Base-by-base conservation (phyloP, 345 rosid genomes). In the Lenwebbia sp. region DNA sequence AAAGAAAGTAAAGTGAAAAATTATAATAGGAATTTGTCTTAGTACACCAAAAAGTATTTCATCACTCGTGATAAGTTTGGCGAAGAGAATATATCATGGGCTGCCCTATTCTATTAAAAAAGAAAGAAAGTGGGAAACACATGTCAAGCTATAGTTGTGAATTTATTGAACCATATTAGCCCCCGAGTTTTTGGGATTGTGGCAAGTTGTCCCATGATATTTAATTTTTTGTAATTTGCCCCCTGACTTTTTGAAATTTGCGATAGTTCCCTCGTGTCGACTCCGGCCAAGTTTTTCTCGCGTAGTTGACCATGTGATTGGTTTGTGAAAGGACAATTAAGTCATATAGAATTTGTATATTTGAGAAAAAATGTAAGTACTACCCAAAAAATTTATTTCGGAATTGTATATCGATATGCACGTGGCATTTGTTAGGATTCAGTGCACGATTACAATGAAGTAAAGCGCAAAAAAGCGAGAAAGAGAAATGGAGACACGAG, bases 211-310 rank as follows among this genome's bases (percentile, higher is more conserved):
- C 81, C 25, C 26, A 1, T 33, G 81, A 70, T 19, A 37, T 10
- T 10, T 37, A 2, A 21, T 33, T 70, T 37, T 40, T 70, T 1
- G 81, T 47, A 70, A 70, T 19, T 70, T 37, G 78, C 26, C 47
- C 13, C 7, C 3, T 5, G 14, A 21, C 47, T 2, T 37, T 70
- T 10, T 1, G 26, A 70, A 70, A 37, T 37, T 2, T 1, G 13
- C 10, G 44, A 13, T 0, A 70, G 5, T 70, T 65, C 41, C 23
- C 25, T 3, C 0, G 5, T 0, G 6, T 8, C 2, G 7, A 17
- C 25, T 70, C 25, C 11, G 10, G 47, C 3, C 7, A 19, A 9
- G 4, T 33, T 19, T 30, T 9, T 5, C 21, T 70, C 11, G 1
- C 25, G 4, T 0, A 70, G 1, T 10, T 21, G 78, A 33, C 41